These are phyloP conservation scores for Russula brevipes DNA, from an alignment of 768 basidiomycete genomes.

Conservation along the genomic window DNA sequence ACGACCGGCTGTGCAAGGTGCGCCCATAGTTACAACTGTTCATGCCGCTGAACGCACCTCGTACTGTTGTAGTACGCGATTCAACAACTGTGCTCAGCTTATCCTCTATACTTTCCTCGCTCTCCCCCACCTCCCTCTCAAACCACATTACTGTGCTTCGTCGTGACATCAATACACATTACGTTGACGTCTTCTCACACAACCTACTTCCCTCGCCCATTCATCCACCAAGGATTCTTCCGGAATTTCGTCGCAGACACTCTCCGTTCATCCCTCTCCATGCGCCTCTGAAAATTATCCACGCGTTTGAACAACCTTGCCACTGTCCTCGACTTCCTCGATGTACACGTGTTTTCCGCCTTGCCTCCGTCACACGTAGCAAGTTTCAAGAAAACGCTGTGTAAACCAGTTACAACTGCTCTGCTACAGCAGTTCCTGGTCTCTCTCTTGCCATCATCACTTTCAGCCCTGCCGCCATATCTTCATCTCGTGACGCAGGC, in stretches of 20 bases:
- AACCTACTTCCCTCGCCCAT: constrained; percentile 43
- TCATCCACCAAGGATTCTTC: constrained; percentile 34
- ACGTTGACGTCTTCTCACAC: constrained; percentile 55
- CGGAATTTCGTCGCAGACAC: constrained; percentile 38
- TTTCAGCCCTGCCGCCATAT: constrained; percentile 56
- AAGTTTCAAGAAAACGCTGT: constrained; percentile 52
- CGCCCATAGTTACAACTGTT: constrained; percentile 31
- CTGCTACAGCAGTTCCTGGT: constrained; percentile 63
- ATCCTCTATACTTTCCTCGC: constrained; percentile 51
- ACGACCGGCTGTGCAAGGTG: constrained; percentile 46
- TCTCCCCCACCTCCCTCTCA: constrained; percentile 50
- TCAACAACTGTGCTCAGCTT: constrained; percentile 49
- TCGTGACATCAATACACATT: constrained; percentile 56
- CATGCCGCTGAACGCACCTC: not conserved
- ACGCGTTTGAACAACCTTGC: constrained; percentile 53
- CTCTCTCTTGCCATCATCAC: constrained; percentile 63
- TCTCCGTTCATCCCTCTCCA: constrained; percentile 46
- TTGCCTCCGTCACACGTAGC: constrained; percentile 45
- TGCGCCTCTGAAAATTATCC: constrained; percentile 36
- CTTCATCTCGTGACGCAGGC: constrained; percentile 52
- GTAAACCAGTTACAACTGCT: constrained; percentile 53
- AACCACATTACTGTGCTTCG: constrained; percentile 55
- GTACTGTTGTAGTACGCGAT: constrained; percentile 46
- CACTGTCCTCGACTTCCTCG: constrained; percentile 57
- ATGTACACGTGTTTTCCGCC: constrained; percentile 48